phyloP scores from a whole-genome alignment of 352 stramenopile species.

The Phytophthora ramorum region DNA sequence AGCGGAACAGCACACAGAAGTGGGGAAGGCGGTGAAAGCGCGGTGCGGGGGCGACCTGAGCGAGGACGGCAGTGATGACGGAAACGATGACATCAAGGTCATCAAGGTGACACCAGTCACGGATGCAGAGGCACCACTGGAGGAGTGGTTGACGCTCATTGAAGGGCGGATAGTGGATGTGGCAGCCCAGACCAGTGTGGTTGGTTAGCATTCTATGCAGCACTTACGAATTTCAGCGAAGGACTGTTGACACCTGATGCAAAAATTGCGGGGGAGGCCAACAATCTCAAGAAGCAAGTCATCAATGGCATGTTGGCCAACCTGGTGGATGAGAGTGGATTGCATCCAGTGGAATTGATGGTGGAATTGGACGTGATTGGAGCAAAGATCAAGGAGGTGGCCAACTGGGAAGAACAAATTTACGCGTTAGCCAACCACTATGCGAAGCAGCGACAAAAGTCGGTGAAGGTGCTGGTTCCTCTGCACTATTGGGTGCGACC shows the following conservation, averaged over 20 bases:
- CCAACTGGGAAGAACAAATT: background rate
- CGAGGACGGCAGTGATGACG: no score
- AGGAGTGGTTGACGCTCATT: no score
- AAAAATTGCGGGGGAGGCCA: background rate
- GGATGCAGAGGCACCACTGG: no score
- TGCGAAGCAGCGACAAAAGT: background rate
- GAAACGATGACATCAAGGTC: no score
- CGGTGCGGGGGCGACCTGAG: no score
- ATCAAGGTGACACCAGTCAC: no score
- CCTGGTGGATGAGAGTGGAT: background rate
- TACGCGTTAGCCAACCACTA: background rate
- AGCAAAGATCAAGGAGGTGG: background rate
- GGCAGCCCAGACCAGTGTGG: background rate
- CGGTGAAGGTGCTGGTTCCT: background rate
- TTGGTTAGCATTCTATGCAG: background rate
- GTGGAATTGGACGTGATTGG: background rate
- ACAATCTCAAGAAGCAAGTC: background rate
- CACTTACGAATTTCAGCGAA: background rate
- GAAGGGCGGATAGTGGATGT: no score
- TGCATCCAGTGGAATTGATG: background rate
- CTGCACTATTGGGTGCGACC: background rate
- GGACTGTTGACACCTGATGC: background rate
- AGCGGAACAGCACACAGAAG: no score
- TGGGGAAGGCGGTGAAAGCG: no score
- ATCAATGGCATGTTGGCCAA: background rate